phyloP scores from a whole-genome alignment of 352 stramenopile species.

The Discostella stelligera region DNA sequence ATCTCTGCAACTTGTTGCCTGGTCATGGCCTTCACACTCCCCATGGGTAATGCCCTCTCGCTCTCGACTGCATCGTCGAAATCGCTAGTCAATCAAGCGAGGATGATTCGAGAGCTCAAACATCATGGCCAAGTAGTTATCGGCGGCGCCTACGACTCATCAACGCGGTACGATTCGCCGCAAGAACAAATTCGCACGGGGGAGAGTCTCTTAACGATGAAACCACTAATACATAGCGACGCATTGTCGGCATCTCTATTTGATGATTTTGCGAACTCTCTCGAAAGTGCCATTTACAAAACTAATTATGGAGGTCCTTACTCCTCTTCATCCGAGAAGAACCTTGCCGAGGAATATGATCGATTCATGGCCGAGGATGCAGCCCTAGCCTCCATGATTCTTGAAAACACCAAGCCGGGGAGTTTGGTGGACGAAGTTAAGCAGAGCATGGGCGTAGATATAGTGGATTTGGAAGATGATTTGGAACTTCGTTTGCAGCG shows the following conservation, averaged over 20 bases:
- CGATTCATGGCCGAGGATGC: slow-evolving; percentile 37
- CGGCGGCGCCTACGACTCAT: not conserved
- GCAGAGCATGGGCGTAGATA: slow-evolving; percentile 21
- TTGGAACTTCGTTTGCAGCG: slow-evolving; percentile 25
- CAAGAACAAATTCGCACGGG: not conserved
- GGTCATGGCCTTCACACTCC: not conserved
- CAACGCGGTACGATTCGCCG: not conserved
- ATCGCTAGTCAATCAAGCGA: slow-evolving; percentile 10
- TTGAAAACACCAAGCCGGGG: slow-evolving; percentile 18
- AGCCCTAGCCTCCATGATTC: slow-evolving; percentile 20
- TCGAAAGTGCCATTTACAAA: not conserved
- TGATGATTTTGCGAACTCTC: slow-evolving; percentile 4
- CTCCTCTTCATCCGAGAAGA: slow-evolving; percentile 3
- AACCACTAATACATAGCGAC: slow-evolving; percentile 25
- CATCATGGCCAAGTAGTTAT: not conserved
- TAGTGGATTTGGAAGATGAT: slow-evolving; percentile 2
- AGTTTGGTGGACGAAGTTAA: slow-evolving; percentile 26
- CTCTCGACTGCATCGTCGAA: not conserved
- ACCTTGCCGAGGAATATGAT: slow-evolving; percentile 33
- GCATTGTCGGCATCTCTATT: slow-evolving; percentile 35
- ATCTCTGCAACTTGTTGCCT: not conserved
- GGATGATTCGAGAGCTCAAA: slow-evolving; percentile 19
- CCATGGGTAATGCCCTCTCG: not conserved
- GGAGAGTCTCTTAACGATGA: not conserved
- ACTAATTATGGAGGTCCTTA: not conserved